These are phyloP conservation scores for Eucalyptus urophylla DNA, from an alignment of 345 rosid species.

Conservation along the genomic window DNA sequence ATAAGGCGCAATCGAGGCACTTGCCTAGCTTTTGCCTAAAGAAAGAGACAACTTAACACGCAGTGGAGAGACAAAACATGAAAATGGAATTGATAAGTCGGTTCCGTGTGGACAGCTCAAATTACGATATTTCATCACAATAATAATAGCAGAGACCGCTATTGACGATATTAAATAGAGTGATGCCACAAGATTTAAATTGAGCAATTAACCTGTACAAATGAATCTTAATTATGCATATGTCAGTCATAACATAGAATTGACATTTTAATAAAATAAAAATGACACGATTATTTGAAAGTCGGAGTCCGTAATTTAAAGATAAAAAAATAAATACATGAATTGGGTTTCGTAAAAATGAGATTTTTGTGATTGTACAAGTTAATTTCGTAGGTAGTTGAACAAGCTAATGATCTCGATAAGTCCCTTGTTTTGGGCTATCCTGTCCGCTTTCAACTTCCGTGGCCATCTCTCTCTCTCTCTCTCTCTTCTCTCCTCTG, in stretches of 20 bases:
- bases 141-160: not conserved
- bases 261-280: not conserved
- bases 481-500: not conserved
- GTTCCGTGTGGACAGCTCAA: accelerated
- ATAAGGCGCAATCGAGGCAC: not conserved
- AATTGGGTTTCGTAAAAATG: not conserved
- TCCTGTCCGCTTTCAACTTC: not conserved
- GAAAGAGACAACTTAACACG: not conserved
- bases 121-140: not conserved
- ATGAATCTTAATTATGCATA: not conserved
- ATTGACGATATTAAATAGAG: not conserved
- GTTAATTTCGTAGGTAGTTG: not conserved
- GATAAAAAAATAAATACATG: not conserved
- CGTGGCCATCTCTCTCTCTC: not conserved
- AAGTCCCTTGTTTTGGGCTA: not conserved
- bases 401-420: not conserved
- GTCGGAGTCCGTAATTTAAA: not conserved
- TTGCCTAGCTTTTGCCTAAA: not conserved
- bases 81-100: not conserved
- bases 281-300: not conserved
- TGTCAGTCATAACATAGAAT: not conserved
- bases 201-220: not conserved
- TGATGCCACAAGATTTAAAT: not conserved
- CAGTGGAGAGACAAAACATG: not conserved
- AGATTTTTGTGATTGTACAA: not conserved